Percentiles rank a stretch among this genome's conserved stretches.
phyloP scores from a whole-genome alignment of 805 yeast genomes.

The Kockiozyma suomiensis region DNA sequence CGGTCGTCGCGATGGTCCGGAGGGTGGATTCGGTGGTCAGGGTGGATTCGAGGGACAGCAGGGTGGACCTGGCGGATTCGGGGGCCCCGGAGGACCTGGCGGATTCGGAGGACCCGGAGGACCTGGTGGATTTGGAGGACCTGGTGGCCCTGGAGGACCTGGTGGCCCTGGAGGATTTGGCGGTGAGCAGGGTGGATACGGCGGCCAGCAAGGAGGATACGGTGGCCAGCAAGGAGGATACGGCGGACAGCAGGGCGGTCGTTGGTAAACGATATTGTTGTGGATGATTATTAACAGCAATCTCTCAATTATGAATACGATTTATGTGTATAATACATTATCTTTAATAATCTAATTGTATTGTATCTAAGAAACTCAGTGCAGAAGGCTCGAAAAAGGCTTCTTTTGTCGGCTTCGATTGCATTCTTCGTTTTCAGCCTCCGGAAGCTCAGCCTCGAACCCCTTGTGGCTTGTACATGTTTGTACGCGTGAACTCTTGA shows the following conservation, averaged over 20 bases:
- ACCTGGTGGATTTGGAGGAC: slow-evolving; percentile 19
- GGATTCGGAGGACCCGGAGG: slow-evolving; percentile 4
- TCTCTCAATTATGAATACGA: no score
- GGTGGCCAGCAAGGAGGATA: slow-evolving; percentile 12
- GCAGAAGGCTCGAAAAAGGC: no score
- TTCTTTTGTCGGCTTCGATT: no score
- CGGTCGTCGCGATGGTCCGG: slow-evolving; percentile 5
- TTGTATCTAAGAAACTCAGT: no score
- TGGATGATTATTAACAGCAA: no score
- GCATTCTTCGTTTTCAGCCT: no score
- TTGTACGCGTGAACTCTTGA: no score
- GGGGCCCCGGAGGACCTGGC: slow-evolving; percentile 4
- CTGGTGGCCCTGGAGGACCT: slow-evolving; percentile 6
- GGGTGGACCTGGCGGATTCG: slow-evolving; percentile 6
- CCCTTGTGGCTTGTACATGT: no score
- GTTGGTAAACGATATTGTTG: no score
- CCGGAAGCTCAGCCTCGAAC: no score
- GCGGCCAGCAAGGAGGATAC: slow-evolving; percentile 18
- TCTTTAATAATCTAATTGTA: no score
- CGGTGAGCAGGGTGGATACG: slow-evolving; percentile 15
- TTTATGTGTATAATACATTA: no score
- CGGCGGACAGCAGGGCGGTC: slow-evolving; percentile 11
- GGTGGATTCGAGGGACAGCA: slow-evolving; percentile 9
- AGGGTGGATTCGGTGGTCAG: slow-evolving; percentile 9
- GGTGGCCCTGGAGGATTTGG: slow-evolving; percentile 19